phyloP scores from a whole-genome alignment of 192 early-diverging fungal genomes.

The Mortierella hygrophila region DNA sequence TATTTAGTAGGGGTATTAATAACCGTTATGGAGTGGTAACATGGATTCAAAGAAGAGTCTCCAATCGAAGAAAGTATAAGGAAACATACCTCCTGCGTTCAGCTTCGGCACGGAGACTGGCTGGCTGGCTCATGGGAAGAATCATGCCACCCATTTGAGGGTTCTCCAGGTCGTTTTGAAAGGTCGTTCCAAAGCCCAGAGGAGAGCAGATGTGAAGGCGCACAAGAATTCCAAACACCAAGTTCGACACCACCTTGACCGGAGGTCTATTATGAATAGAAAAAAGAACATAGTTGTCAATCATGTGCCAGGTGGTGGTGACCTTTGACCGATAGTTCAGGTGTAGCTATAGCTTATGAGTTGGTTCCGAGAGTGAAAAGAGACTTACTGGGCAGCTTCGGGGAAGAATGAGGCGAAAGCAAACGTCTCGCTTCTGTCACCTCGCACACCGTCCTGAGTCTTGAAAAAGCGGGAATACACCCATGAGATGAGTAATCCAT shows the following conservation, averaged over 20 bases:
- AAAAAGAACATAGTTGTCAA: background rate
- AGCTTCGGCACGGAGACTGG: slow-evolving; percentile 70
- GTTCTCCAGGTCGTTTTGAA: slow-evolving; percentile 59
- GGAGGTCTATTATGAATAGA: slow-evolving; percentile 59
- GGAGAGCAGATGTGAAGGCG: slow-evolving; percentile 69
- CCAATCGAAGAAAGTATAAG: background rate
- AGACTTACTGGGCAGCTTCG: slow-evolving; percentile 77
- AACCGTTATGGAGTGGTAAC: background rate
- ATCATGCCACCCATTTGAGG: slow-evolving; percentile 48
- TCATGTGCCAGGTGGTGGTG: background rate
- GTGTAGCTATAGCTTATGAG: no score
- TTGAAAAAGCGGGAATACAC: slow-evolving; percentile 90
- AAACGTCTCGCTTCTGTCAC: slow-evolving; percentile 94
- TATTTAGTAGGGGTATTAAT: background rate
- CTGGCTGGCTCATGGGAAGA: slow-evolving; percentile 59
- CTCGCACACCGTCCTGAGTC: slow-evolving; percentile 79
- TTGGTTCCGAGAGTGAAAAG: background rate
- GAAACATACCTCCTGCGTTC: slow-evolving; percentile 71
- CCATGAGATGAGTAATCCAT: slow-evolving; percentile 83
- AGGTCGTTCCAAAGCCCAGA: slow-evolving; percentile 40
- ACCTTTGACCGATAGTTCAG: background rate
- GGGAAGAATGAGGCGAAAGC: slow-evolving; percentile 93
- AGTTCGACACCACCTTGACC: slow-evolving; percentile 74
- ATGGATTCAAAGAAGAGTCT: background rate
- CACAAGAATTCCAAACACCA: slow-evolving; percentile 70